Evolutionary conservation across 2,329 filamentous ascomycete genomes (phyloP).

Genomic region (Pseudogymnoascus pannorum): DNA sequence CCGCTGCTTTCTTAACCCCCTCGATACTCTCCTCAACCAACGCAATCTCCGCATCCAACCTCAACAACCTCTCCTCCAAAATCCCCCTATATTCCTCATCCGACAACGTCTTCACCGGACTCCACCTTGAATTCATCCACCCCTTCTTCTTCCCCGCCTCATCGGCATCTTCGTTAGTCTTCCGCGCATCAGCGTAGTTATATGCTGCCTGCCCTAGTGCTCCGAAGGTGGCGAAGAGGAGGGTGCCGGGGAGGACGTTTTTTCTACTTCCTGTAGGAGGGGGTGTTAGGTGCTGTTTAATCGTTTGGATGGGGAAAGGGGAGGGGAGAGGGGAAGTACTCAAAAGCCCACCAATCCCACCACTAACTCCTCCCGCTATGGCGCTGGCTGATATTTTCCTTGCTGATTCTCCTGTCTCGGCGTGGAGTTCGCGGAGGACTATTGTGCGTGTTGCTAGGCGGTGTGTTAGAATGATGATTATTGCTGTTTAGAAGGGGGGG

Average conservation of each 20-base stretch:
- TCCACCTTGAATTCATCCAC: slow-evolving; percentile 57
- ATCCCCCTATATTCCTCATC: slow-evolving; percentile 67
- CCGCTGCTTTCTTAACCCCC: slow-evolving; percentile 19
- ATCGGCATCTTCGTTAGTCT: slow-evolving; percentile 5
- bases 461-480: neutral
- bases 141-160: slow-evolving; percentile 31
- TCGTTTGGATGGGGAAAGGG: neutral
- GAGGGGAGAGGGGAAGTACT: slow-evolving; percentile 38
- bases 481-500: neutral
- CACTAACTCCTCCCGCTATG: slow-evolving; percentile 64
- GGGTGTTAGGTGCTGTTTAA: slow-evolving; percentile 5
- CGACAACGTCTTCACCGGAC: slow-evolving; percentile 60
- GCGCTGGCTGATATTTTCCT: slow-evolving; percentile 63
- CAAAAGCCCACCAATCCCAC: slow-evolving; percentile 52
- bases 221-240: slow-evolving; percentile 53
- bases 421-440: slow-evolving; percentile 40
- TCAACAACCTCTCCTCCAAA: slow-evolving; percentile 63
- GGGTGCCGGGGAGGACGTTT: slow-evolving; percentile 46
- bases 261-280: slow-evolving; percentile 48
- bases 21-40: slow-evolving; percentile 70
- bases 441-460: slow-evolving; percentile 38
- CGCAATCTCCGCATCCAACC: slow-evolving; percentile 68
- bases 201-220: slow-evolving; percentile 49
- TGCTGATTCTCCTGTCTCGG: slow-evolving; percentile 36
- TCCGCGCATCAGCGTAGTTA: slow-evolving; percentile 41